A percentile compares a stretch with the other conserved stretches of the same genome.
phyloP scores from a whole-genome alignment of 352 stramenopile species.

The Phytopythium delawarense region DNA sequence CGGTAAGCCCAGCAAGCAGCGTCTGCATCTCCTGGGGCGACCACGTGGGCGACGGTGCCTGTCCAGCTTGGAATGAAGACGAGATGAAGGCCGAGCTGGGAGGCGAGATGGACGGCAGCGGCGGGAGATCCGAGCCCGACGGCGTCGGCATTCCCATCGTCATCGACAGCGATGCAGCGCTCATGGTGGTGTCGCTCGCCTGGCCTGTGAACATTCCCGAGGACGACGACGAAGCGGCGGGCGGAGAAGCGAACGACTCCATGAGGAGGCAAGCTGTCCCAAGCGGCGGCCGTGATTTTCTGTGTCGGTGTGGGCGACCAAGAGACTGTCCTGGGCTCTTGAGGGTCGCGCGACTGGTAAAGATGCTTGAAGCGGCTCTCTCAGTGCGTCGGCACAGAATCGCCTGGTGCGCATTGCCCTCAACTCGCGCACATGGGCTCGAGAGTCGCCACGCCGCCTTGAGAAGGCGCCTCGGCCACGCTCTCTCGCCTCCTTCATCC shows the following conservation, averaged over 20 bases:
- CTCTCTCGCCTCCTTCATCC: neutral
- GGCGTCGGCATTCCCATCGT: conserved; percentile 11
- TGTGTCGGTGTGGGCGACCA: neutral
- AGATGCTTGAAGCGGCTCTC: neutral
- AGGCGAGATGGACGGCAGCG: conserved; percentile 53
- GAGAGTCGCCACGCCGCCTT: conserved; percentile 2
- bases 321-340: neutral
- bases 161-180: conserved; percentile 7
- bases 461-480: neutral
- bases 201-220: neutral
- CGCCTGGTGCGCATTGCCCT: neutral
- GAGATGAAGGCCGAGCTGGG: conserved; percentile 4
- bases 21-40: conserved; percentile 58
- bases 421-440: neutral
- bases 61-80: neutral
- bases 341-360: neutral
- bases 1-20: conserved; percentile 45
- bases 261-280: neutral
- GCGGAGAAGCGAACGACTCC: neutral
- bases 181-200: neutral
- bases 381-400: neutral
- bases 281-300: neutral
- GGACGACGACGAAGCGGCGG: neutral
- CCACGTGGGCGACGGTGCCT: conserved; percentile 43
- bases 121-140: conserved; percentile 8